Evolutionary conservation across 2,329 filamentous ascomycete species (phyloP), one percentile per base, ranked within the genome.

Genomic region (Diaporthe citrichinensis): DNA sequence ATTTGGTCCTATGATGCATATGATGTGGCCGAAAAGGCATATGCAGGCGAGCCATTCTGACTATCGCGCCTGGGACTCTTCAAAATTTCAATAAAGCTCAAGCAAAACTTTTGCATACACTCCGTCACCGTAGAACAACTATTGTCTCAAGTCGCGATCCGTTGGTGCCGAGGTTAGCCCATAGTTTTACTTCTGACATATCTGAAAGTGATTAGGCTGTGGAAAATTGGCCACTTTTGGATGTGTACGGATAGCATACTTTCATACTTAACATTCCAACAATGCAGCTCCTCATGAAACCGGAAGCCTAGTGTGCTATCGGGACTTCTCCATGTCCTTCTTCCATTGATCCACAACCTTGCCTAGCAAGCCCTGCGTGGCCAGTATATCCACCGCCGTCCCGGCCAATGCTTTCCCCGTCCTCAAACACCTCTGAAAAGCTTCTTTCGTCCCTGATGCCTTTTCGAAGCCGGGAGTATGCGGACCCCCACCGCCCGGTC

Each of bases 391-490:
- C 3, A 89, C 76, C 0, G 85, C 88, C 1, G 86, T 85, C 3
- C 86, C 86, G 2, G 87, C 87, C 53, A 90, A 79, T 7, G 84
- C 85, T 78, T 89, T 89, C 0, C 84, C 87, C 0, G 86, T 87
- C 67, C 85, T 83, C 31, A 90, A 78, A 0, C 87, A 84, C 68
- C 86, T 84, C 34, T 85, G 80, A 72, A 89, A 89, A 0, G 87
- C 87, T 23, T 84, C 83, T 36, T 81, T 83, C 0, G 87, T 90
- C 5, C 88, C 88, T 0, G 88, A 86, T 0, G 89, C 87, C 6
- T 84, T 81, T 14, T 88, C 87, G 78, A 90, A 92, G 0, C 87
- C 85, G 0, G 87, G 86, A 10, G 86, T 92, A 76, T 90, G 90
- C n/a, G 89, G 89, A 0, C 88, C 86, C 6, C 81, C 81, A 1